Evolutionary conservation across 2,329 filamentous ascomycete genomes (phyloP), one percentile per base, ranked within the genome.

Genomic region (Hypoxylon sp.): DNA sequence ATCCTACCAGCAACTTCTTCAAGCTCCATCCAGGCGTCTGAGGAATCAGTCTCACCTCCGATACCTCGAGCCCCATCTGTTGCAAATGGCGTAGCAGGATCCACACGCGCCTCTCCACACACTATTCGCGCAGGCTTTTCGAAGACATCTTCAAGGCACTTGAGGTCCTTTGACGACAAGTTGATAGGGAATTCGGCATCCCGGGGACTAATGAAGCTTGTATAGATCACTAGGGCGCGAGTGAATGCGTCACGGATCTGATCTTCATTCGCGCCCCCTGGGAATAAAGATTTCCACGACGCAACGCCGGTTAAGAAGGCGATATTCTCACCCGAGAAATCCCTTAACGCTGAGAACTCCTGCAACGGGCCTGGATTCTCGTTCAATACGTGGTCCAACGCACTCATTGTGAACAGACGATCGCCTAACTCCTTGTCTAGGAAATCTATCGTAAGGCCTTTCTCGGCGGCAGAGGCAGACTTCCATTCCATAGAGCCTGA

Each of bases 281-380:
- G 78, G 50, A 80, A 76, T 1, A 77, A 78, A 2, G 75, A 72
- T 75, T 87, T 89, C 87, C 88, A 91, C 63, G 85, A 82, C 2
- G 83, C 81, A 8, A 91, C 85, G 44, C 83, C 81, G 8, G 84
- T 86, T 4, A 92, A 79, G 76, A 92, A 92, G 51, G 89, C 86
- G 70, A 92, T 89, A 74, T 92, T 92, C 76, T 92, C 90, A 13
- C 89, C 90, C 0, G 90, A 91, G 74, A 92, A 92, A 72, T 92
- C 90, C 37, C 86, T 84, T 0, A 87, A 81, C 0, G 90, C 89
- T 0, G 90, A 90, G 75, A 91, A 92, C 57, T 88, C 79, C 62
- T 90, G 87, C 0, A 92, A 83, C 0, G 87, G 87, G 3, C 84
- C 81, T 0, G 88, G 86, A 74, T 91, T 90, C 54, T 84, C 82